Evolutionary conservation across 2,329 filamentous ascomycete species (phyloP), one percentile per base, ranked within the genome.

Genomic region (Fusarium mundagurra): DNA sequence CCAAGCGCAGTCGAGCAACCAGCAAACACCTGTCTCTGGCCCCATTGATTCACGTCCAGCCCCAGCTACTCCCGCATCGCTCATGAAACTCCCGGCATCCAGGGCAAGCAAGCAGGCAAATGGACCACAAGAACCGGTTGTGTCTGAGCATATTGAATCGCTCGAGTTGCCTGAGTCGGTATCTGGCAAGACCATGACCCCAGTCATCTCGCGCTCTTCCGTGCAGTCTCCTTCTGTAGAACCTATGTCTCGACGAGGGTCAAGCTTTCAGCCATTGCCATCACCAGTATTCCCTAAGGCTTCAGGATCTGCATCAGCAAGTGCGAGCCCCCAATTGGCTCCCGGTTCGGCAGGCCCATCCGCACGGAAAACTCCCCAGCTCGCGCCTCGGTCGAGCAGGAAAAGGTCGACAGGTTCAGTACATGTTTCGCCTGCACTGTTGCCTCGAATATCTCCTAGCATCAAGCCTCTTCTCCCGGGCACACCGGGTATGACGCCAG

Each of bases 361-460:
- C 44, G 77, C 82, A 27, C 85, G 87, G 31, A 91, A 87, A 76
- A 90, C 89, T 13, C 88, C 89, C 1, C 86, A 88, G 62, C 81
- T 89, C 55, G 86, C 88, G 8, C 86, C 89, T 14, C 88, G 91
- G 41, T 85, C 86, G 31, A 86, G 85, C 69, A 92, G 93, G 79
- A 96, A 95, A 83, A 88, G 94, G 67, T 95, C 93, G 76, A 86
- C 91, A 34, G 90, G 88, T 77, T 94, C 93, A 5, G 89, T 92
- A 12, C 91, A 95, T n/a, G 90, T 93, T 16, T 98, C 95, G 47
- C 96, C 96, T 11, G 95, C 96, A 22, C 83, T 98, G 41, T 87
- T 94, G 34, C 96, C 96, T 5, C 93, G 91, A 81, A 98, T 98
- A 71, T 98, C 95, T 33, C 96, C 96, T 7, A 97, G 91, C 81